Percentiles rank a stretch among this genome's conserved stretches.
Conservation (phyloP, 148 eudicot species). For the Camellia granthamiana region DNA sequence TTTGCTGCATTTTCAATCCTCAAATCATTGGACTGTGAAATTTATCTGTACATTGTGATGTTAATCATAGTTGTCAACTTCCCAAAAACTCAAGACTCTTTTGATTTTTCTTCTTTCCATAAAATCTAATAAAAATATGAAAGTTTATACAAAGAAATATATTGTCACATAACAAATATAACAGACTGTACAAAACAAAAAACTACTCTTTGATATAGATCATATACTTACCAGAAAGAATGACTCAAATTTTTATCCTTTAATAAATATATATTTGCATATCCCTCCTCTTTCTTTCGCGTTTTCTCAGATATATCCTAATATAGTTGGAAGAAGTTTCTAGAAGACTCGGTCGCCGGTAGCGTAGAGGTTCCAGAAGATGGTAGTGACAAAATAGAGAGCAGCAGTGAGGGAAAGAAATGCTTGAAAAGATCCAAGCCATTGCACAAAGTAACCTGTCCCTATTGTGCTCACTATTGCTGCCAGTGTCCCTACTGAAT, state of each 20-base stretch:
- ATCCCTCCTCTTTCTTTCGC: neutral
- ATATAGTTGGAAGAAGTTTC: neutral
- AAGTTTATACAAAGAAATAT: no score
- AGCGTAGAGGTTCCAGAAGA: conserved; percentile 81
- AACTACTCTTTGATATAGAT: neutral
- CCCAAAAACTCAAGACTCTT: no score
- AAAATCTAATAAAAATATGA: no score
- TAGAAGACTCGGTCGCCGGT: conserved; percentile 71
- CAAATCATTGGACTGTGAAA: no score
- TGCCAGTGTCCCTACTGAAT: conserved; percentile 84
- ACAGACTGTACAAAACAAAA: neutral
- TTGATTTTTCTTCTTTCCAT: no score
- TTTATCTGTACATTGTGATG: no score
- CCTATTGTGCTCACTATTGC: conserved; percentile 92
- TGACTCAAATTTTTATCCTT: no score
- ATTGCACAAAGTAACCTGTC: conserved; percentile 81
- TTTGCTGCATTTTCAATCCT: no score
- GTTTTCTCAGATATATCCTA: neutral
- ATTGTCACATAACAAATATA: neutral
- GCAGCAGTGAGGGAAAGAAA: conserved; percentile 73
- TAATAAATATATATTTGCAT: neutral
- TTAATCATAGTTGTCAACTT: no score
- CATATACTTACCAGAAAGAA: neutral
- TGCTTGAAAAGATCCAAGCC: conserved; percentile 96
- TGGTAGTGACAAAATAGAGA: conserved; percentile 67